phyloP scores from a whole-genome alignment of 805 yeast species.

The Suhomyces vadensis region DNA sequence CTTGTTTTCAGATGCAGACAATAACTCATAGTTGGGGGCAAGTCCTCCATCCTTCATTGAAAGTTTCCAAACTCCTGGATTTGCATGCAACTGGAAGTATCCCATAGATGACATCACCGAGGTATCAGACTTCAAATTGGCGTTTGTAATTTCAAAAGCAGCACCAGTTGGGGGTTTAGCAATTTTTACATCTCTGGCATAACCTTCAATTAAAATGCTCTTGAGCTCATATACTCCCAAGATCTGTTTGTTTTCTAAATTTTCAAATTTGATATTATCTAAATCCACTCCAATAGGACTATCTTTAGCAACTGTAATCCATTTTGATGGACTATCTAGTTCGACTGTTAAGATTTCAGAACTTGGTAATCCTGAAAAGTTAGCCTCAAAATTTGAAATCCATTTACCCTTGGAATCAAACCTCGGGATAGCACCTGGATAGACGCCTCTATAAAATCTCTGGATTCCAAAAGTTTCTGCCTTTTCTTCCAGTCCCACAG shows the following conservation, averaged over 20 bases:
- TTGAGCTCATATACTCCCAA: conserved; percentile 52
- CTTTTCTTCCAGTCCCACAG: conserved; percentile 31
- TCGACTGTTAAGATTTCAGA: conserved; percentile 53
- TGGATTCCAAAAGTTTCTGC: conserved; percentile 41
- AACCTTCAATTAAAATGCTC: conserved; percentile 68
- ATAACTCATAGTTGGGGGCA: conserved; percentile 19
- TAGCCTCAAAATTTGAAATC: conserved; percentile 23
- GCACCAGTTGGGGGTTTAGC: conserved; percentile 52
- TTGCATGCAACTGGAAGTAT: conserved; percentile 73
- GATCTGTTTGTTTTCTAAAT: conserved; percentile 37
- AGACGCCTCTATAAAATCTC: conserved; percentile 57
- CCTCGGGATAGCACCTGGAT: conserved; percentile 30
- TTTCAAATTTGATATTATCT: conserved; percentile 54
- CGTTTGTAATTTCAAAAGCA: conserved; percentile 40
- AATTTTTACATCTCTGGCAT: conserved; percentile 48
- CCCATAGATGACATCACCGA: conserved; percentile 79
- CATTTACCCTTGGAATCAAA: conserved; percentile 31
- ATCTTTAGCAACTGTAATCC: conserved; percentile 61
- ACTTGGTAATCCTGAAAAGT: conserved; percentile 50
- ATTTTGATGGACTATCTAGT: conserved; percentile 60
- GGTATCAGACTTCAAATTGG: conserved; percentile 48
- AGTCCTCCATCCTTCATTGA: conserved; percentile 38
- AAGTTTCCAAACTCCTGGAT: conserved; percentile 71
- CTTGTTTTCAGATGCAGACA: conserved; percentile 46
- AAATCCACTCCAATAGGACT: conserved; percentile 49